Conservation (phyloP, 2,329 filamentous ascomycete species). For the Rutstroemia sp. region DNA sequence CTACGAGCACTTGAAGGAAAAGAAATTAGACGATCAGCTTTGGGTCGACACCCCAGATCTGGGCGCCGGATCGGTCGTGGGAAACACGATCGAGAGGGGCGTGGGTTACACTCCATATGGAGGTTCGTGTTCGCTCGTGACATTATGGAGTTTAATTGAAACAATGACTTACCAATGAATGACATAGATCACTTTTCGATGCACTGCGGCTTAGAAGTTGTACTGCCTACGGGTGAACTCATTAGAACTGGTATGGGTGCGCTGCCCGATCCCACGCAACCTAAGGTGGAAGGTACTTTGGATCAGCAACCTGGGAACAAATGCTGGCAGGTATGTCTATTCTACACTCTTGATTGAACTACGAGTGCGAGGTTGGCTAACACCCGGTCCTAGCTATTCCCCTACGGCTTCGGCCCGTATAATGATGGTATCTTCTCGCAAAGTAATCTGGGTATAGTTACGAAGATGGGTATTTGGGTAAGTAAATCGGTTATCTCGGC, state of each 20-base stretch:
- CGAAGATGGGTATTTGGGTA: conserved; percentile 41
- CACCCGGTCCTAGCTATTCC: conserved; percentile 7
- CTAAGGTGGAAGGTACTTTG: conserved; percentile 1
- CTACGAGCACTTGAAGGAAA: conserved; percentile 41
- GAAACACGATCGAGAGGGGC: conserved; percentile 39
- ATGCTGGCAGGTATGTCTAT: conserved; percentile 27
- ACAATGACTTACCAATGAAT: conserved; percentile 18
- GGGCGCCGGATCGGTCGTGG: conserved; percentile 38
- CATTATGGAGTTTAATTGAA: not conserved
- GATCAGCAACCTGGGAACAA: conserved; percentile 32
- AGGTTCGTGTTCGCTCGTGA: conserved; percentile 20
- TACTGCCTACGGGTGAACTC: conserved; percentile 39
- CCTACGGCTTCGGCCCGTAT: conserved; percentile 31
- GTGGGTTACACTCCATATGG: conserved; percentile 41
- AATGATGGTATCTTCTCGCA: conserved; percentile 43
- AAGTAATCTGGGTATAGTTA: conserved; percentile 44
- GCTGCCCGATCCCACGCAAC: conserved; percentile 20
- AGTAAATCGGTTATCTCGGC: not conserved
- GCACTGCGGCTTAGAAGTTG: conserved; percentile 38
- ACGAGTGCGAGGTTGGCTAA: not conserved
- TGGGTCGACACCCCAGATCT: conserved; percentile 35
- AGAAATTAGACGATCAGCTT: conserved; percentile 33
- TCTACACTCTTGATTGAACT: not conserved
- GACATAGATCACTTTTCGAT: conserved; percentile 30
- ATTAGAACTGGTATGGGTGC: conserved; percentile 42